phyloP scores from a whole-genome alignment of 495 filamentous ascomycete species.

The Penicillium steckii region DNA sequence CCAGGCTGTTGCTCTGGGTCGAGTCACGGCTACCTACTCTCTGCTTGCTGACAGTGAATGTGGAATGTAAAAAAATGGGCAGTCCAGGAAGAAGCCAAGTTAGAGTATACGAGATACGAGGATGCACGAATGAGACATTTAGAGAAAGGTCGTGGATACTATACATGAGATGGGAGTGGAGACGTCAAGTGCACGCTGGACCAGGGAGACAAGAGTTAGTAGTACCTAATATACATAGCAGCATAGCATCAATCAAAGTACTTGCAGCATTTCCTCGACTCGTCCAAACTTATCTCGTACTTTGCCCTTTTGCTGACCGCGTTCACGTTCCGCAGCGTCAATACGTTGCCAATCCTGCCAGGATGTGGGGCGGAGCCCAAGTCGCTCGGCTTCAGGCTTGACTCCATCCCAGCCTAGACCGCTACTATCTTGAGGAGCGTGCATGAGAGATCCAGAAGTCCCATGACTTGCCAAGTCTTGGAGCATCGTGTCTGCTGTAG shows the following conservation, averaged over 20 bases:
- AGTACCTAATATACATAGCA: conserved; percentile 15
- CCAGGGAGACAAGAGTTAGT: too few species aligned
- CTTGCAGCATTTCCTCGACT: conserved; percentile 75
- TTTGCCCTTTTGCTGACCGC: conserved; percentile 68
- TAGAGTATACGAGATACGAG: not conserved
- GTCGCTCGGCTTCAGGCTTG: conserved; percentile 49
- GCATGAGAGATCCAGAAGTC: conserved; percentile 45
- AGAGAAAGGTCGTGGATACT: not conserved
- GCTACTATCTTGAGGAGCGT: conserved; percentile 36
- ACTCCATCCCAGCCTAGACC: conserved; percentile 76
- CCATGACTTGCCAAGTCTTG: conserved; percentile 59
- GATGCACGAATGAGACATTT: conserved; percentile 2
- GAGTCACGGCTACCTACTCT: conserved; percentile 50
- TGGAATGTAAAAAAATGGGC: conserved; percentile 21
- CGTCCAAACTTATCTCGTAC: conserved; percentile 79
- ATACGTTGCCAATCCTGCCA: conserved; percentile 90
- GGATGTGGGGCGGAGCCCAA: conserved; percentile 49
- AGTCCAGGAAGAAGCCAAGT: not conserved
- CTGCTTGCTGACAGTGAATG: conserved; percentile 41
- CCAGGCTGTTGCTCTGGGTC: conserved; percentile 53
- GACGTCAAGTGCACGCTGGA: conserved; percentile 8
- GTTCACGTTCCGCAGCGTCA: conserved; percentile 70
- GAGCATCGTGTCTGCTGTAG: conserved; percentile 77
- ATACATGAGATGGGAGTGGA: conserved; percentile 1
- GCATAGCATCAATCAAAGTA: conserved; percentile 28